Evolutionary conservation across 139 green algal genomes (phyloP).

Genomic region (Pycnococcus provasolii): DNA sequence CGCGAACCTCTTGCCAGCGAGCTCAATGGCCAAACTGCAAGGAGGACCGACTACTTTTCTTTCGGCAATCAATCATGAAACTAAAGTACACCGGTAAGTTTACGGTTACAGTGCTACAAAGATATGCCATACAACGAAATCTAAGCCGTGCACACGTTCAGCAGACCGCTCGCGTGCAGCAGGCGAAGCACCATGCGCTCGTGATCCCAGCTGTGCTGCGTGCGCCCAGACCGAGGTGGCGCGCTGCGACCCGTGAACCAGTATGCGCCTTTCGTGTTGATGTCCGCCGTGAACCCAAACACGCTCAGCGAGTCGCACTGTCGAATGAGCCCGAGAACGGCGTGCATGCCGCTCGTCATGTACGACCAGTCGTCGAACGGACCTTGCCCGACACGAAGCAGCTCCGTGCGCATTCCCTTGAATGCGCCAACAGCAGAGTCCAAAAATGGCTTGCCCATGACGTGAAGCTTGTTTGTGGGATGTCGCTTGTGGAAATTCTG

Average conservation of each 20-base stretch:
- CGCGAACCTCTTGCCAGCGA: too few relatives aligned
- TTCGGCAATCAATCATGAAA: too few relatives aligned
- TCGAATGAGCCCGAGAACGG: constrained; percentile 18
- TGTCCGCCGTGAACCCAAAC: constrained; percentile 28
- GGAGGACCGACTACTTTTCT: too few relatives aligned
- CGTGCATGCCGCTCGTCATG: constrained; percentile 32
- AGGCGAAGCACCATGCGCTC: too few relatives aligned
- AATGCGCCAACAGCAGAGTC: constrained; percentile 14
- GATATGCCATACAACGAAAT: too few relatives aligned
- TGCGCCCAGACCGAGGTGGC: constrained; percentile 13
- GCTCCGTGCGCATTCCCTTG: constrained; percentile 22
- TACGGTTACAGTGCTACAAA: too few relatives aligned
- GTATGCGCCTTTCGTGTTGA: constrained; percentile 16
- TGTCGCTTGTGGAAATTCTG: neutral
- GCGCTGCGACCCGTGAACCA: constrained; percentile 23
- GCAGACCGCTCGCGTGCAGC: too few relatives aligned
- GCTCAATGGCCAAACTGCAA: too few relatives aligned
- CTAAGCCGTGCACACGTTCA: too few relatives aligned
- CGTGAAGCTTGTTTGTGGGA: constrained; percentile 1
- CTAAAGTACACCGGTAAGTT: too few relatives aligned
- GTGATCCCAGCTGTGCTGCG: constrained; percentile 14
- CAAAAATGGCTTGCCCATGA: constrained; percentile 14
- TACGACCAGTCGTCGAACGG: constrained; percentile 31
- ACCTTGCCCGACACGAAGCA: constrained; percentile 21
- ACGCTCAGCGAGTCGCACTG: constrained; percentile 21